Percentiles rank a stretch among this genome's conserved stretches.
Evolutionary conservation across 2,329 filamentous ascomycete genomes (phyloP).

Genomic region (Venturia asperata): DNA sequence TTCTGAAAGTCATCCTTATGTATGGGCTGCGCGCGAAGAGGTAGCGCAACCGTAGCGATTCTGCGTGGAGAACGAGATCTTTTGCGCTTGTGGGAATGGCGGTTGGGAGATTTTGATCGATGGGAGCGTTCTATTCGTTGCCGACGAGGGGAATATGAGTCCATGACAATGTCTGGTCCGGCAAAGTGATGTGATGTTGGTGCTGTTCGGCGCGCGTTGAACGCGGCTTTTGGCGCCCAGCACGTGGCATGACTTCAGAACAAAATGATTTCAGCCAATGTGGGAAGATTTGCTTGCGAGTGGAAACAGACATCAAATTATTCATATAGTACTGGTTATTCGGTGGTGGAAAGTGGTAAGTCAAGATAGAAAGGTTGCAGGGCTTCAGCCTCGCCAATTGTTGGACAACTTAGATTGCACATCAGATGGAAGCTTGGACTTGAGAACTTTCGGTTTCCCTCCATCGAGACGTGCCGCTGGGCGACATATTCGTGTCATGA

Average conservation of each 20-base stretch:
- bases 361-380: too few species aligned
- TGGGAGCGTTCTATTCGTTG: not conserved
- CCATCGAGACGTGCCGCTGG: not conserved
- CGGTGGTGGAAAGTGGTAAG: too few species aligned
- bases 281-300: too few species aligned
- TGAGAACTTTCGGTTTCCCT: too few species aligned
- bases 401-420: too few species aligned
- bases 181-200: not conserved
- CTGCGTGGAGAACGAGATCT: not conserved
- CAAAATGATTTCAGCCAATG: too few species aligned
- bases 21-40: conserved; percentile 58
- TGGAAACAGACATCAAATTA: too few species aligned
- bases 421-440: too few species aligned
- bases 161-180: not conserved
- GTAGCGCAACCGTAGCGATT: conserved; percentile 41
- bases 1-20: conserved; percentile 59
- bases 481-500: not conserved
- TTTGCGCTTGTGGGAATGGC: conserved; percentile 29
- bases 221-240: not conserved
- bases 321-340: too few species aligned
- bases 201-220: not conserved
- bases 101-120: conserved; percentile 21
- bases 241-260: not conserved
- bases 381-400: too few species aligned
- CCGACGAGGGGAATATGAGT: not conserved